Evolutionary conservation across 257 asterid genomes (phyloP).

Genomic region (Fraxinus cuspidata): DNA sequence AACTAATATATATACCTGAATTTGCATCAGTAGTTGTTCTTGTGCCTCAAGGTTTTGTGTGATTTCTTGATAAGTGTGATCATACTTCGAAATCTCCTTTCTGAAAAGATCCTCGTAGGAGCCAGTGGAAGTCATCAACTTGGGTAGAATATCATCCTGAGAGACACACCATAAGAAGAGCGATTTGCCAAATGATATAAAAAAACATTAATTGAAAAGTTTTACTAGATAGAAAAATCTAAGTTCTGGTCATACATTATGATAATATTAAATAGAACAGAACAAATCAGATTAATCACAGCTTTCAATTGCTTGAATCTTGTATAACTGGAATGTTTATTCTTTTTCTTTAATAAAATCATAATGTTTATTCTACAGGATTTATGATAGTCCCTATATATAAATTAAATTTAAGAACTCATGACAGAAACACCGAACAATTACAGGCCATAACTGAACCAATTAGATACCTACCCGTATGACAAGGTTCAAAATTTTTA

Average conservation of each 20-base stretch:
- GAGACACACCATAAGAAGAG: constrained; percentile 32
- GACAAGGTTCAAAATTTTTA: background rate
- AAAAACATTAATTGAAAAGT: background rate
- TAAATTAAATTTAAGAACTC: constrained; percentile 2
- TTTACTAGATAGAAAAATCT: background rate
- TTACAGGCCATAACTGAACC: background rate
- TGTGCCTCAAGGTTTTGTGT: constrained; percentile 78
- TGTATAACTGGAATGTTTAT: background rate
- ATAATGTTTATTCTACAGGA: background rate
- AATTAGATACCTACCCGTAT: background rate
- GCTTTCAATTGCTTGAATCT: background rate
- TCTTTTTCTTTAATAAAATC: background rate
- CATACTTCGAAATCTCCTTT: constrained; percentile 91
- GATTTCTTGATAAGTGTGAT: constrained; percentile 76
- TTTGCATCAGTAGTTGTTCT: constrained; percentile 76
- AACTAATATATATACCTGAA: constrained; percentile 60
- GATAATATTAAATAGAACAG: background rate
- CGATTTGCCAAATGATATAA: background rate
- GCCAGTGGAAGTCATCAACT: constrained; percentile 84
- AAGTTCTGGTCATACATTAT: background rate
- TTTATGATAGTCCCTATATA: background rate
- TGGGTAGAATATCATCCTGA: constrained; percentile 96
- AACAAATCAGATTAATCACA: background rate
- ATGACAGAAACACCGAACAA: background rate
- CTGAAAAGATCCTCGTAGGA: constrained; percentile 93